Base-by-base conservation (phyloP, 768 basidiomycete species). In the Leccinum subtestaceum region DNA sequence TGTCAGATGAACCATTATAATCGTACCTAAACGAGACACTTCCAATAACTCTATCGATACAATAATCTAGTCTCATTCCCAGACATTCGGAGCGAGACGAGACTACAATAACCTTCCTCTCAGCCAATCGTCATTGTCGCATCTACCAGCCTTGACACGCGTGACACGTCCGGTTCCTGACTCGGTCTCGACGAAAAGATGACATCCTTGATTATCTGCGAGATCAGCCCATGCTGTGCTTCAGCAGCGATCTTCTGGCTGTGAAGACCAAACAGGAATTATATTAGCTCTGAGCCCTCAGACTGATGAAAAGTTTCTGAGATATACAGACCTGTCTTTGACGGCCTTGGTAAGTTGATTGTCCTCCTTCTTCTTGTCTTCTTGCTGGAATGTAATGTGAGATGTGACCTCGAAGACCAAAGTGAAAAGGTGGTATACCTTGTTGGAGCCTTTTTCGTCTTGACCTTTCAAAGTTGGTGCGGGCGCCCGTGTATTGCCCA, bases 181-280 rank as follows among this genome's bases (percentile, higher is more conserved):
- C 59, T 62, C 15, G 78, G 79, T 53, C 81, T 75, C 46, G 73
- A 70, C 9, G 91, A 93, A 70, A 98, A 97, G 43, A 98, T 83
- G 47, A 93, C 83, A 62, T 96, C 94, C 71, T 98, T 98, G 70
- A 98, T 81, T 5, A 96, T 86, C 70, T 98, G 95, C 2, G 94
- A 81, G 60, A 97, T 94, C 55, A 98, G 84, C 2, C 94, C 95
- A 65, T 98, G 95, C 65, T 96, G 93, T 1, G 91, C 91, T 70
- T 98, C 95, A 4, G 88, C 82, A 0, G 94, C 87, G 55, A 98
- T 93, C 67, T 91, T 94, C 43, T 85, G 87, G 70, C 95, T 98
- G 66, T 27, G 11, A 48, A 53, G 49, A 54, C 34, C 31, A 4
- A 31, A 36, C 10, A 12, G 4, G 17, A 4, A 1, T 34, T 21